Conservation (phyloP, 257 asterid species). For the Solanum piurae region DNA sequence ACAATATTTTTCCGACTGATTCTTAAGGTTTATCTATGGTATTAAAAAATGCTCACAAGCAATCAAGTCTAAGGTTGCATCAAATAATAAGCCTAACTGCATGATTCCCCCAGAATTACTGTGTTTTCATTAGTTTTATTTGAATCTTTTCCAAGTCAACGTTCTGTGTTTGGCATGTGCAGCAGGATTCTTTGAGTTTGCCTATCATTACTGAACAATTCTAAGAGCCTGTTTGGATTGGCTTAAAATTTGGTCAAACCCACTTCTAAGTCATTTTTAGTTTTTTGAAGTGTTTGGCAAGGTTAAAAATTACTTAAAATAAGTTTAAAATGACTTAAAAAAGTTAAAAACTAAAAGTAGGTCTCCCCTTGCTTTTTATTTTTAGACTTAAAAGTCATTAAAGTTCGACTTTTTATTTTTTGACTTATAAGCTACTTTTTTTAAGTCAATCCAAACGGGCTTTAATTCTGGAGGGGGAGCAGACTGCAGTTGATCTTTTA, state of each 20-base stretch:
- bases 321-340: no score
- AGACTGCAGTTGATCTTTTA: not conserved
- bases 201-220: not conserved
- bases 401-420: no score
- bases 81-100: not conserved
- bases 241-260: not conserved
- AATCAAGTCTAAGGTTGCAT: not conserved
- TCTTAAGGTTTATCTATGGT: not conserved
- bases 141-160: not conserved
- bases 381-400: no score
- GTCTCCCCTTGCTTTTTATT: no score
- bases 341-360: no score
- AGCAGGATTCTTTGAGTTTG: not conserved
- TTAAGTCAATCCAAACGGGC: not conserved
- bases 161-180: not conserved
- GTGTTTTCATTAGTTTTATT: not conserved
- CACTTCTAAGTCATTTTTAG: not conserved
- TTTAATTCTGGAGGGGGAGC: not conserved
- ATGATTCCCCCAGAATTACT: not conserved
- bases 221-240: not conserved
- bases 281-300: no score
- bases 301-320: no score
- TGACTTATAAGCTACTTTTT: not conserved
- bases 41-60: not conserved
- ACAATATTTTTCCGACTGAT: not conserved